Base-by-base conservation (phyloP, 2,329 filamentous ascomycete species). In the Chaetoscypha palmicola region DNA sequence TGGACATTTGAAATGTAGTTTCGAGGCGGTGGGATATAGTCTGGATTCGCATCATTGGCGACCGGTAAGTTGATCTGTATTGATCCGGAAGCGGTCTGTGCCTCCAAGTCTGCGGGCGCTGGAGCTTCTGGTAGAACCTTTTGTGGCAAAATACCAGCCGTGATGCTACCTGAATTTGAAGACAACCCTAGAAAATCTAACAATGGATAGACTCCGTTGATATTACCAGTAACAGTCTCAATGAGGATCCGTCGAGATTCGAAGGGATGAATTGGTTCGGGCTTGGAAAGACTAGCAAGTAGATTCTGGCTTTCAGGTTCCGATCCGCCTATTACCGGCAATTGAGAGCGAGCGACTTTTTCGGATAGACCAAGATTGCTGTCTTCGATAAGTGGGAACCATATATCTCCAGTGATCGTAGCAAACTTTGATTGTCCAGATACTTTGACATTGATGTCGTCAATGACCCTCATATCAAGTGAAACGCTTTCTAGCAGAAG, bases 121-220 rank as follows among this genome's bases (percentile, higher is more conserved):
- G 59, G 58, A 4, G 49, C 51, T 5, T 45, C 44, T n/a, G 37
- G 37, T 14, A 49, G 36, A 5, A 50, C 49, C 4, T 45, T 21
- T 17, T 59, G 46, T 1, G 59, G 59, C 4, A 45, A 26, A 1
- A 61, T 43, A 2, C 42, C 35, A 3, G 54, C 47, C 2, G 33
- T 41, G 26, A 62, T 53, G 5, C 16, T 24, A 22, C 59, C 59
- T 10, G 58, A 59, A 34, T 51, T 36, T 11, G 58, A 51, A 10
- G 38, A 33, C 3, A 61, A 8, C 4, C 40, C 45, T 2, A 61
- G 49, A 11, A 49, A 49, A 20, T 62, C 58, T 24, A 57, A 50
- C 1, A 61, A 44, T n/a, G 58, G 58, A 38, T 57, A 61, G 12
- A 23, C 24, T 0, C 59, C 59, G 24, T 43, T 43, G n/a, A 62